A percentile compares a stretch with the other conserved stretches of the same genome.
These are phyloP conservation scores for Candida corydali DNA, from an alignment of 805 yeast species.

Conservation along the genomic window DNA sequence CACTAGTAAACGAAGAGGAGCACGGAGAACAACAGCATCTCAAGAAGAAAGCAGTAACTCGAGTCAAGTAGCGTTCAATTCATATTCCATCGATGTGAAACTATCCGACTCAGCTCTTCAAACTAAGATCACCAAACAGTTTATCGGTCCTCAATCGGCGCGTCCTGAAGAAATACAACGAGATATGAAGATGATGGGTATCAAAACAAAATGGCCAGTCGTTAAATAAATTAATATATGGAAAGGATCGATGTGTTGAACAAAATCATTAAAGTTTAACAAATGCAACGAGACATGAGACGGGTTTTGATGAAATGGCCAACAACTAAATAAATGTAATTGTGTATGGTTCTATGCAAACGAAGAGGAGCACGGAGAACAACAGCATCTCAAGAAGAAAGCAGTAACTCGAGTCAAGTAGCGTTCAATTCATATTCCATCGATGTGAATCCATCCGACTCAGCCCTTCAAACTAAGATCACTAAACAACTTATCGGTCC, in stretches of 20 bases:
- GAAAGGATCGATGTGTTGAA: too few species aligned
- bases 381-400: not conserved
- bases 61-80: too few species aligned
- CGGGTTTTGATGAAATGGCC: too few species aligned
- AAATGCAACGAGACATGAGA: too few species aligned
- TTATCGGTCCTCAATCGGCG: conserved; percentile 35
- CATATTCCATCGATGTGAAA: conserved; percentile 13
- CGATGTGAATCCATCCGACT: conserved; percentile 26
- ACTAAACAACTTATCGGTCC: conserved; percentile 42
- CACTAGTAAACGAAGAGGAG: conserved; percentile 24
- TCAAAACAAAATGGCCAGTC: too few species aligned
- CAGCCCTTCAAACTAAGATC: conserved; percentile 36
- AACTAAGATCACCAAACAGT: conserved; percentile 42
- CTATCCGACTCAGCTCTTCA: conserved; percentile 34
- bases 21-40: conserved; percentile 27
- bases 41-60: not conserved
- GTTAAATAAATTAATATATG: too few species aligned
- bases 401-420: too few species aligned
- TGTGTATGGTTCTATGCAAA: too few species aligned
- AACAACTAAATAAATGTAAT: too few species aligned
- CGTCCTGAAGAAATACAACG: conserved; percentile 27
- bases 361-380: conserved; percentile 37
- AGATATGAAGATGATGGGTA: conserved; percentile 36
- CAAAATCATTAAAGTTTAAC: too few species aligned
- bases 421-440: conserved; percentile 9